Conservation (phyloP, 768 basidiomycete species). For the Lactarius hengduanensis region DNA sequence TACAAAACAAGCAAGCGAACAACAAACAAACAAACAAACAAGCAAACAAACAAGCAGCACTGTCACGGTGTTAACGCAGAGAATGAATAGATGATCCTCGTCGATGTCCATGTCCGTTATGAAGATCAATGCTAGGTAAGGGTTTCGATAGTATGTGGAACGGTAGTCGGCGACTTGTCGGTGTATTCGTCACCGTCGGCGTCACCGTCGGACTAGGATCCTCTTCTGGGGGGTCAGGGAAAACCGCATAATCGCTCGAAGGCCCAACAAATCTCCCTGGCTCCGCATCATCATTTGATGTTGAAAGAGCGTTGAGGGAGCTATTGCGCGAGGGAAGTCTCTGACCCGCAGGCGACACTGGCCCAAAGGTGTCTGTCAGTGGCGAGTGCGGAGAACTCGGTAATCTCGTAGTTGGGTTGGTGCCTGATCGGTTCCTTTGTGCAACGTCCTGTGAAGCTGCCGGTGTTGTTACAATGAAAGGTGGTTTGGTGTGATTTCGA, state of each 20-base stretch:
- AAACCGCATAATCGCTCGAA: conserved; percentile 65
- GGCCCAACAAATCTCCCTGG: conserved; percentile 59
- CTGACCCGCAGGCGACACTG: conserved; percentile 44
- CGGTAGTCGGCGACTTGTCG: conserved; percentile 41
- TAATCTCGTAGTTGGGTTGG: conserved; percentile 53
- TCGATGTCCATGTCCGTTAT: conserved; percentile 38
- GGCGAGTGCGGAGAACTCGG: conserved; percentile 43
- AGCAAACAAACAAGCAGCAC: conserved; percentile 14
- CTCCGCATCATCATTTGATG: conserved; percentile 43
- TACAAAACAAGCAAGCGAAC: conserved; percentile 6
- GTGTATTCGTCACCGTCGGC: conserved; percentile 26
- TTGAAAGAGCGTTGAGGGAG: conserved; percentile 40
- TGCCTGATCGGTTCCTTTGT: conserved; percentile 60
- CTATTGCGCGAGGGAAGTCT: conserved; percentile 58
- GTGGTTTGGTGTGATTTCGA: conserved; percentile 39
- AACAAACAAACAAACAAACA: conserved; percentile 4
- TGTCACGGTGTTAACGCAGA: conserved; percentile 29
- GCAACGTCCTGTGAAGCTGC: conserved; percentile 39
- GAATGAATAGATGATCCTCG: conserved; percentile 44
- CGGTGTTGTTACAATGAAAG: conserved; percentile 26
- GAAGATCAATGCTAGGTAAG: conserved; percentile 37
- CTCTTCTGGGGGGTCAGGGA: conserved; percentile 62
- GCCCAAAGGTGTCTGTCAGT: conserved; percentile 21
- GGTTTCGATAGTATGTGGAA: conserved; percentile 68
- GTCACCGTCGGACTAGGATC: conserved; percentile 34